Evolutionary conservation across 164 flowering plant species (phyloP).

Genomic region (Aristolochia californica): DNA sequence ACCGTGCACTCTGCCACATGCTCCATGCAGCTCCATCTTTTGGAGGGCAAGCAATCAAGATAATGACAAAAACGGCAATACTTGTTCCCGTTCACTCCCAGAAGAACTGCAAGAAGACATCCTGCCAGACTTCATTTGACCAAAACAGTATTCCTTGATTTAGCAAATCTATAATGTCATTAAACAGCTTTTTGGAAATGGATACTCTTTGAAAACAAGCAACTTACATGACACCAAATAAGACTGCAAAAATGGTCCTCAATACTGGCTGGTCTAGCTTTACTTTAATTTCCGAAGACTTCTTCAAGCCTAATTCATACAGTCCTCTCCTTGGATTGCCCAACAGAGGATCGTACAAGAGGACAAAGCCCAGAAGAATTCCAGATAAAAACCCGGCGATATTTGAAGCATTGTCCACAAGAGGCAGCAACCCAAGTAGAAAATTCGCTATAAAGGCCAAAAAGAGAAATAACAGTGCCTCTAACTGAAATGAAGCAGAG

Average conservation of each 20-base stretch:
- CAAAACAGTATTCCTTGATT: background rate
- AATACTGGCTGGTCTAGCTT: constrained; percentile 51
- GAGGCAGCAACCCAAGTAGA: constrained; percentile 59
- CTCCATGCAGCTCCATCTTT: constrained; percentile 62
- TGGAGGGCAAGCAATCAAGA: constrained; percentile 54
- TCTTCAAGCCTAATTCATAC: constrained; percentile 33
- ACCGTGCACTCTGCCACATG: constrained; percentile 24
- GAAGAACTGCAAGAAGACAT: constrained; percentile 33
- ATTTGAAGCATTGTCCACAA: constrained; percentile 56
- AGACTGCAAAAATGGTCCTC: constrained; percentile 35
- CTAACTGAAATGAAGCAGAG: constrained; percentile 12
- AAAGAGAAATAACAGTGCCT: constrained; percentile 34
- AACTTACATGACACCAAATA: constrained; percentile 54
- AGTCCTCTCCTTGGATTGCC: constrained; percentile 29
- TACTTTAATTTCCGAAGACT: constrained; percentile 28
- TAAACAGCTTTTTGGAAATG: background rate
- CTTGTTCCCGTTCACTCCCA: constrained; percentile 35
- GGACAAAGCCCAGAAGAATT: constrained; percentile 54
- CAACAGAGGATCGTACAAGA: constrained; percentile 39
- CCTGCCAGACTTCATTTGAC: constrained; percentile 43
- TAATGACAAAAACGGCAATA: constrained; percentile 63
- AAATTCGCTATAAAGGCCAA: constrained; percentile 30
- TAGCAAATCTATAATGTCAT: background rate
- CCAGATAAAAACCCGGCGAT: constrained; percentile 68
- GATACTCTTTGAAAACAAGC: background rate